These are phyloP conservation scores for Veloporphyrellus conicus DNA, from an alignment of 1,284 basidiomycete species.

Conservation along the genomic window DNA sequence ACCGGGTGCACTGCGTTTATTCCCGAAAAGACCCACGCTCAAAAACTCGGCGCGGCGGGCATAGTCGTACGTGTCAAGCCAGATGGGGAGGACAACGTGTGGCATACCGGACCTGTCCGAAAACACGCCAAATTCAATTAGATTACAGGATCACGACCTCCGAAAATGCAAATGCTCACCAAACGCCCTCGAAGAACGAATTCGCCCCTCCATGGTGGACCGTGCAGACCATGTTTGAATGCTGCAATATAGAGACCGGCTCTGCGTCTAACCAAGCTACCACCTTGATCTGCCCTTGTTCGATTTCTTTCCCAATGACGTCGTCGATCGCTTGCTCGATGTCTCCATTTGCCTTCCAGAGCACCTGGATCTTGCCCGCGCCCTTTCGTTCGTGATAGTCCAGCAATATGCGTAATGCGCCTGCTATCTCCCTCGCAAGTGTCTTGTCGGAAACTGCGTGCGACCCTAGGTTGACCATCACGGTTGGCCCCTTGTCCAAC, in stretches of 20 bases:
- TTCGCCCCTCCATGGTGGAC: constrained; percentile 18
- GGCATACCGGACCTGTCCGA: constrained; percentile 6
- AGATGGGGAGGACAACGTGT: constrained; percentile 14
- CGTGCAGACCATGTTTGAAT: constrained; percentile 11
- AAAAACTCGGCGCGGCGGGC: constrained; percentile 8
- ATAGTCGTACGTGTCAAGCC: constrained; percentile 17
- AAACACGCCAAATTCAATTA: not conserved
- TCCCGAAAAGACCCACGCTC: not conserved
- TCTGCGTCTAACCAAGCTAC: constrained; percentile 13
- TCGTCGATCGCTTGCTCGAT: not conserved
- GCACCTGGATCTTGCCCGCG: not conserved
- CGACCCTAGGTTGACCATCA: not conserved
- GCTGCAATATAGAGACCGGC: constrained; percentile 13
- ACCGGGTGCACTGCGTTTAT: not conserved
- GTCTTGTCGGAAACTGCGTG: not conserved
- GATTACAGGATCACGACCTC: too few species aligned
- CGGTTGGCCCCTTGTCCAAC: not conserved
- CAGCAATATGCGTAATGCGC: not conserved
- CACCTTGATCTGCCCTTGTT: not conserved
- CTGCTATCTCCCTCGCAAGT: not conserved
- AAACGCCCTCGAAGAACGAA: constrained; percentile 15
- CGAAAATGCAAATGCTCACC: constrained; percentile 1
- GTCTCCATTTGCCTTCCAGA: not conserved
- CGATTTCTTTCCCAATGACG: not conserved
- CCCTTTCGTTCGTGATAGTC: not conserved